phyloP scores from a whole-genome alignment of 495 filamentous ascomycete genomes.

The Melanomma pulvis-pyrius region DNA sequence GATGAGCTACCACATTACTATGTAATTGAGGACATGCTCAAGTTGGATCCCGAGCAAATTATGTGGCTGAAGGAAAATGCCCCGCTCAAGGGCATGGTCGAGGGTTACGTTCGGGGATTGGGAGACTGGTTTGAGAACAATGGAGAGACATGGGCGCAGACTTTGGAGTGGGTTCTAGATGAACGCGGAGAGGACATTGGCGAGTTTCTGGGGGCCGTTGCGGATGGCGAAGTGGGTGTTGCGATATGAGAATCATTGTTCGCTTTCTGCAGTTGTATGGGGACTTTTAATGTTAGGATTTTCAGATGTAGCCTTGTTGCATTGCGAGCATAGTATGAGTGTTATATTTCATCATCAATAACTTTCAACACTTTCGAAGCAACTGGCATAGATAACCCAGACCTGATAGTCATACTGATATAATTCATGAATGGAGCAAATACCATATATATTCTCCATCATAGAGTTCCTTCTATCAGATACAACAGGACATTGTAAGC shows the following conservation, averaged over 20 bases:
- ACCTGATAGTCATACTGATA: no score
- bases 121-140: slow-evolving; percentile 69
- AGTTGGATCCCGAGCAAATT: slow-evolving; percentile 62
- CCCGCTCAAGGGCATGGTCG: slow-evolving; percentile 57
- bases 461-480: no score
- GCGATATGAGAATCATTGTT: slow-evolving; percentile 14
- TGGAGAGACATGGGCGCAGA: slow-evolving; percentile 60
- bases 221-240: slow-evolving; percentile 42
- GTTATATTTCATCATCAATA: no score
- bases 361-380: no score
- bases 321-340: background rate
- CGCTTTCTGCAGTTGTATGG: background rate
- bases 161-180: slow-evolving; percentile 56
- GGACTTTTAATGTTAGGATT: background rate
- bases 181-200: slow-evolving; percentile 57
- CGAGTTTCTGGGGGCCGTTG: slow-evolving; percentile 43
- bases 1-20: slow-evolving; percentile 67
- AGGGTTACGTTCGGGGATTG: slow-evolving; percentile 53
- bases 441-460: no score
- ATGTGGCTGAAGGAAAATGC: slow-evolving; percentile 59
- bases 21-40: slow-evolving; percentile 67
- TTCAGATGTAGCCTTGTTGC: background rate
- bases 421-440: no score
- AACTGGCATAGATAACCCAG: no score
- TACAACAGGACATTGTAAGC: no score